Conservation (phyloP, 352 stramenopile species). For the Pythium phragmitis region DNA sequence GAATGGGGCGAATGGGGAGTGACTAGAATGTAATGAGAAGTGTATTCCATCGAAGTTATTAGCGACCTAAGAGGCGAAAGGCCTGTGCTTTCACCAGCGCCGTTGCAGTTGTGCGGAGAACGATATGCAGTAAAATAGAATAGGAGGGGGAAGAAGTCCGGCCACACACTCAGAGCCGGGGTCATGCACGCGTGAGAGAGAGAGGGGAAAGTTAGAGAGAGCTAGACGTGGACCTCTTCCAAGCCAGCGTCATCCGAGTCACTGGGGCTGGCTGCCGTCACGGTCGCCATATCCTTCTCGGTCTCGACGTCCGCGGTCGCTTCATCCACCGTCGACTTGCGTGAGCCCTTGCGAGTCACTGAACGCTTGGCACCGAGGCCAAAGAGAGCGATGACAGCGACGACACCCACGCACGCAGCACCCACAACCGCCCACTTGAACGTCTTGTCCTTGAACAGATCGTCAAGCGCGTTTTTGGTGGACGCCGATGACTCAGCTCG, state of each 20-base stretch:
- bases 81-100: conserved; percentile 4
- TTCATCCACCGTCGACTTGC: conserved; percentile 1
- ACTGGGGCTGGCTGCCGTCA: neutral
- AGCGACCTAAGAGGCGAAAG: conserved; percentile 10
- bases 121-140: conserved; percentile 17
- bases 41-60: conserved; percentile 20
- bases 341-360: conserved; percentile 1
- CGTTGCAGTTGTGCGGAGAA: conserved; percentile 19
- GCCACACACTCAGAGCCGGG: conserved; percentile 10
- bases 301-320: neutral
- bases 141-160: neutral
- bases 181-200: neutral
- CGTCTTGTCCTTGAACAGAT: conserved; percentile 19
- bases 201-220: neutral
- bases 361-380: conserved; percentile 32
- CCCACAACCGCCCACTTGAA: conserved; percentile 23
- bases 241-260: neutral
- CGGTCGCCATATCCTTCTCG: neutral
- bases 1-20: too few relatives aligned
- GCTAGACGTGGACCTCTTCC: conserved; percentile 15
- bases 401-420: conserved; percentile 25
- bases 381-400: conserved; percentile 31
- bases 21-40: neutral
- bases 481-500: neutral
- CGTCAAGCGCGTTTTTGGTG: conserved; percentile 12